Base-by-base conservation (phyloP, 805 yeast species). In the Sugiyamaella floridensis region DNA sequence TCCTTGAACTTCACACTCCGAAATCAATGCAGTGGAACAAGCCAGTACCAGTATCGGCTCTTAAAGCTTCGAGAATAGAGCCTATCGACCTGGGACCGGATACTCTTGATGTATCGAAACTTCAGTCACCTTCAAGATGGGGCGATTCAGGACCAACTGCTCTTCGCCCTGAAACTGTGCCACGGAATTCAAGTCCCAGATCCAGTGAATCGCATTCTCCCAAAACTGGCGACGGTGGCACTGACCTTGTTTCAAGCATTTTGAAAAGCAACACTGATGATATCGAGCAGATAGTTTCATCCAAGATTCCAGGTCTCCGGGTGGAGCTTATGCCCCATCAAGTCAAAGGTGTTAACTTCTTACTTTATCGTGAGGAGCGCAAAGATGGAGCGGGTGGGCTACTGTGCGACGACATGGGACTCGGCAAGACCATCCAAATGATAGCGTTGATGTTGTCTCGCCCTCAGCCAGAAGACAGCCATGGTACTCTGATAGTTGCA, bases 401-500 rank as follows among this genome's bases (percentile, higher is more conserved):
- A n/a, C 69, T 87, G 41, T 87, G 93, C 62, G 96, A 87, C 64
- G 95, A 86, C 68, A 88, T 88, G 96, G 96, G 96, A 15, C 71
- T 88, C 14, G 96, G 96, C 49, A 88, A 88, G 62, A 88, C 96
- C 0, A 79, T 88, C 47, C 96, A 88, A 67, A 79, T 86, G 12
- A 71, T 82, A 43, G 85, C 93, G 0, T 69, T 88, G 43, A 79
- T 86, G 51, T 61, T 83, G 51, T 72, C 80, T 34, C 61, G 60
- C 22, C 60, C 55, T 22, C 56, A 40, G 4, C 37, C 37, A 10
- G 9, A 32, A 14, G 42, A 26, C 16, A 45, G 32, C 28, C 2
- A 46, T 43, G 55, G 71, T 1, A 75, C 78, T 0, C 62, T 75
- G 28, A 71, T 75, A 2, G 63, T 76, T 8, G 70, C 71, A 18